Evolutionary conservation across 768 basidiomycete genomes (phyloP).

Genomic region (Mycena albidolilacea): DNA sequence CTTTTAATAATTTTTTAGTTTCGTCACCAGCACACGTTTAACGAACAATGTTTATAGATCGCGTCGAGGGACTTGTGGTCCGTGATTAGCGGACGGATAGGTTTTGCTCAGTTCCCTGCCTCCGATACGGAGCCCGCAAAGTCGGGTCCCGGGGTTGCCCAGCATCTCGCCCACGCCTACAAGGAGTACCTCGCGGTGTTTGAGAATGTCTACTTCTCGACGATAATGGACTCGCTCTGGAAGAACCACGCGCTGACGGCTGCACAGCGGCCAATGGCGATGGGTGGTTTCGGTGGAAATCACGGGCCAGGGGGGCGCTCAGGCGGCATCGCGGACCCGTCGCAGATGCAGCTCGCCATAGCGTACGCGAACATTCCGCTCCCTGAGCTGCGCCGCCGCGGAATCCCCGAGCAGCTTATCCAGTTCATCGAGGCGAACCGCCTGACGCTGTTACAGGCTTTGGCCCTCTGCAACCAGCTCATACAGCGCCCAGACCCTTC

Average conservation of each 20-base stretch:
- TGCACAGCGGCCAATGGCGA: conserved; percentile 12
- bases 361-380: conserved; percentile 62
- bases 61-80: conserved; percentile 72
- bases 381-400: conserved; percentile 67
- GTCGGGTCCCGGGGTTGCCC: conserved; percentile 73
- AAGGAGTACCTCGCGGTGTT: conserved; percentile 70
- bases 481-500: too few relatives aligned
- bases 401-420: conserved; percentile 67
- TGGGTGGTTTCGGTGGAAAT: background rate
- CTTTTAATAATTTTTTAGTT: conserved; percentile 1
- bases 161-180: conserved; percentile 73
- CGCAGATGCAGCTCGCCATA: conserved; percentile 61
- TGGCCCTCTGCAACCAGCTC: conserved; percentile 51
- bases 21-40: conserved; percentile 8
- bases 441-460: conserved; percentile 54
- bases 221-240: conserved; percentile 53
- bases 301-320: conserved; percentile 3
- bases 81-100: conserved; percentile 77
- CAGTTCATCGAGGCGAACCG: conserved; percentile 71
- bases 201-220: conserved; percentile 67
- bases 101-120: conserved; percentile 75
- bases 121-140: conserved; percentile 73
- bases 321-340: conserved; percentile 44
- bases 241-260: conserved; percentile 39
- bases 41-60: conserved; percentile 56